Percentiles rank a stretch among this genome's conserved stretches.
Evolutionary conservation across 768 basidiomycete species (phyloP).

Genomic region (Boletellus ananas): DNA sequence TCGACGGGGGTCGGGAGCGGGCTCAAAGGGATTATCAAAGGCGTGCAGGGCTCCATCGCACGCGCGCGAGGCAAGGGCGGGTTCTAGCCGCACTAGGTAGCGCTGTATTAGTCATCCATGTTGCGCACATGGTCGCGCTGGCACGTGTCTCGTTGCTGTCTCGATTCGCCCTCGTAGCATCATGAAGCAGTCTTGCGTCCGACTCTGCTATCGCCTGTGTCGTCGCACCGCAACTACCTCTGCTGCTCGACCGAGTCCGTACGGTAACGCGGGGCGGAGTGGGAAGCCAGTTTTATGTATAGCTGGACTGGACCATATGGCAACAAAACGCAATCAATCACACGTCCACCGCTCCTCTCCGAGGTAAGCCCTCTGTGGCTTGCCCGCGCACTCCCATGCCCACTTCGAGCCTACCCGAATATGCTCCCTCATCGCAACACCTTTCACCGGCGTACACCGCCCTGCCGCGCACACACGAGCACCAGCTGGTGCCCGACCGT

Average conservation of each 20-base stretch:
- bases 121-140: neutral
- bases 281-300: constrained; percentile 35
- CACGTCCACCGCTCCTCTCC: constrained; percentile 18
- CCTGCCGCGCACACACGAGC: constrained; percentile 52
- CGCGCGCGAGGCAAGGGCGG: constrained; percentile 42
- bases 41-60: constrained; percentile 40
- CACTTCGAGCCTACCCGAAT: constrained; percentile 51
- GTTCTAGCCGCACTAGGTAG: constrained; percentile 19
- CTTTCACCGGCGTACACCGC: constrained; percentile 51
- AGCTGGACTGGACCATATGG: constrained; percentile 29
- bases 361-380: constrained; percentile 7
- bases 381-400: constrained; percentile 43
- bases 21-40: constrained; percentile 38
- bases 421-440: constrained; percentile 35
- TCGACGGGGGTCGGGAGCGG: constrained; percentile 39
- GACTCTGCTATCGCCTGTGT: neutral
- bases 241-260: constrained; percentile 5
- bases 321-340: constrained; percentile 11
- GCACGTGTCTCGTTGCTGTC: too few relatives aligned
- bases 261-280: constrained; percentile 24
- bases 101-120: constrained; percentile 12
- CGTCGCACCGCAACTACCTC: neutral
- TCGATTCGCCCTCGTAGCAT: too few relatives aligned
- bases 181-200: neutral
- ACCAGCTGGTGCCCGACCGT: constrained; percentile 45